phyloP scores from a whole-genome alignment of 345 rosid genomes.

The Raphanus sativus region DNA sequence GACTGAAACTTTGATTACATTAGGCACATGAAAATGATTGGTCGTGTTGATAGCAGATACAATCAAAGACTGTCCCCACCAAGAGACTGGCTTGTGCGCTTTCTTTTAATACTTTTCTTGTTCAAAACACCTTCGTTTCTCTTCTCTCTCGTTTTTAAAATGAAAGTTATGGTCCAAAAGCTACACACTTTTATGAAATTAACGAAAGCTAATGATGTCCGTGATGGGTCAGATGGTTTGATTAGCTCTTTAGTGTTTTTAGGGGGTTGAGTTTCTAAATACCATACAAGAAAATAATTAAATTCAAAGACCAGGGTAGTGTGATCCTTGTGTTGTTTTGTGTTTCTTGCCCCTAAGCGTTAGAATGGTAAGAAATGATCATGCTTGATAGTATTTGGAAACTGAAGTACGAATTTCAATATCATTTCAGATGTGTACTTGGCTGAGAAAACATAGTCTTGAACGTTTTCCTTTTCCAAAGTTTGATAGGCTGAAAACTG shows the following conservation, averaged over 20 bases:
- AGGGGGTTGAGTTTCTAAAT: slow-evolving; percentile 7
- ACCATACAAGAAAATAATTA: slow-evolving; percentile 21
- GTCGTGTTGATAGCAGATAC: slow-evolving; percentile 35
- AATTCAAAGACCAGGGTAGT: slow-evolving; percentile 10
- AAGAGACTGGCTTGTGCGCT: slow-evolving; percentile 35
- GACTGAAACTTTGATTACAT: slow-evolving; percentile 36
- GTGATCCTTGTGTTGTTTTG: slow-evolving; percentile 18
- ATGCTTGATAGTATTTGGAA: slow-evolving; percentile 1
- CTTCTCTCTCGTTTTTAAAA: slow-evolving; percentile 22
- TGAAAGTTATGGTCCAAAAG: slow-evolving; percentile 41
- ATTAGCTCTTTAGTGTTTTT: slow-evolving; percentile 13
- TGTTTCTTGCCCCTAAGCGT: slow-evolving; percentile 10
- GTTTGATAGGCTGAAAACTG: not conserved
- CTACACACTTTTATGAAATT: slow-evolving; percentile 39
- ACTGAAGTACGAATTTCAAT: not conserved
- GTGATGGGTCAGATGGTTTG: slow-evolving; percentile 38
- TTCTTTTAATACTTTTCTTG: slow-evolving; percentile 36
- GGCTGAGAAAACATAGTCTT: not conserved
- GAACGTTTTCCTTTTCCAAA: not conserved
- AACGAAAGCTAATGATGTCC: slow-evolving; percentile 31
- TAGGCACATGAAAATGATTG: slow-evolving; percentile 40
- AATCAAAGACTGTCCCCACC: slow-evolving; percentile 39
- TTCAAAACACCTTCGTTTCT: slow-evolving; percentile 35
- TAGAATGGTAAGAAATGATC: not conserved
- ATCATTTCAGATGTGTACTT: not conserved